Percentiles rank a stretch among this genome's conserved stretches.
phyloP scores from a whole-genome alignment of 176 grass and related monocot genomes.

The Hordeum vulgare region DNA sequence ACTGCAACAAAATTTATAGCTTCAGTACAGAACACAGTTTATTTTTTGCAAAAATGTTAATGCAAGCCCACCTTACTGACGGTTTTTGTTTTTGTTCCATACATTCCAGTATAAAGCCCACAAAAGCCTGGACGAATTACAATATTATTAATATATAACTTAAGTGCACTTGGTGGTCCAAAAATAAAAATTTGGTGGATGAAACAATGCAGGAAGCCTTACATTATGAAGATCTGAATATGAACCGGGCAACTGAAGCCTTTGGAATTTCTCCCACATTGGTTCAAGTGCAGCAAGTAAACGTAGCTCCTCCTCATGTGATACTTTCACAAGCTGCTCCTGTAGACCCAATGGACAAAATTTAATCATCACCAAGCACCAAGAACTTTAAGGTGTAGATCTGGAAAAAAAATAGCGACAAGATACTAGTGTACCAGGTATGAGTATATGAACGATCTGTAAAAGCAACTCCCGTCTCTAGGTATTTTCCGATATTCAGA shows the following conservation, averaged over 20 bases:
- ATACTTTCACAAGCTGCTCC: not conserved
- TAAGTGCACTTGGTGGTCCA: not conserved
- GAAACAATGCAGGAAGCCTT: not conserved
- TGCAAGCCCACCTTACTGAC: not conserved
- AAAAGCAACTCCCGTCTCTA: not conserved
- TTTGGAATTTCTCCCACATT: not conserved
- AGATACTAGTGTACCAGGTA: not conserved
- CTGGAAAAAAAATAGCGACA: not conserved
- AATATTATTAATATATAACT: not conserved
- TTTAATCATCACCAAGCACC: not conserved
- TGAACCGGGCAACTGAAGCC: not conserved
- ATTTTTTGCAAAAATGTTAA: not conserved
- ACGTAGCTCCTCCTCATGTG: not conserved
- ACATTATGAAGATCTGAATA: not conserved
- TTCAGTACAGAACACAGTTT: not conserved
- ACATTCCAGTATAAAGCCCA: not conserved
- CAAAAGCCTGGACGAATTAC: not conserved
- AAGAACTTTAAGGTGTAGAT: not conserved
- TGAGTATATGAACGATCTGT: not conserved
- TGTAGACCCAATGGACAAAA: not conserved
- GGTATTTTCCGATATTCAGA: not conserved
- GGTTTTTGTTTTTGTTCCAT: not conserved
- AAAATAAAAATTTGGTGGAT: not conserved
- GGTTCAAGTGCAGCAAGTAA: not conserved
- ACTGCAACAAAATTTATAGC: not conserved